phyloP scores from a whole-genome alignment of 768 basidiomycete species.

The Hortiboletus campestris region DNA sequence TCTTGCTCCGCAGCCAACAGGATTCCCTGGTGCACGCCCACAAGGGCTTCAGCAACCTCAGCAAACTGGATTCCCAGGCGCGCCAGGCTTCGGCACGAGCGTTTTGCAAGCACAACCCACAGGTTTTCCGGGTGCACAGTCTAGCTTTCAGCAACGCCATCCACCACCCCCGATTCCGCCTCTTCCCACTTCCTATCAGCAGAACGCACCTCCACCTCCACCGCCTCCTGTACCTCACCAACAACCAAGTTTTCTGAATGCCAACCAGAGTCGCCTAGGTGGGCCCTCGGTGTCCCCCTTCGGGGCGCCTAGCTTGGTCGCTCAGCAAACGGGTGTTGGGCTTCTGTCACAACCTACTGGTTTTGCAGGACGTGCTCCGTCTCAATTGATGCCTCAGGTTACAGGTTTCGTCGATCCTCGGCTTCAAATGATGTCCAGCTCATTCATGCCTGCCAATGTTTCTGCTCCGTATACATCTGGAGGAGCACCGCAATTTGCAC shows the following conservation, averaged over 20 bases:
- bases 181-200: conserved; percentile 61
- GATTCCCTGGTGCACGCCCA: conserved; percentile 37
- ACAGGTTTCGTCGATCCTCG: conserved; percentile 85
- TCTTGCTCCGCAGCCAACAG: conserved; percentile 64
- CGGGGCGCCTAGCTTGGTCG: conserved; percentile 7
- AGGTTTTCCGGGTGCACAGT: too few relatives aligned
- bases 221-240: conserved; percentile 35
- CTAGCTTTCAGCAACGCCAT: conserved; percentile 35
- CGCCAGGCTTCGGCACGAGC: too few relatives aligned
- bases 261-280: conserved; percentile 50
- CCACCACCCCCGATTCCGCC: conserved; percentile 62
- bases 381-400: conserved; percentile 63
- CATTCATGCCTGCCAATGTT: conserved; percentile 82
- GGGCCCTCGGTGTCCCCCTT: conserved; percentile 23
- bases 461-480: conserved; percentile 57
- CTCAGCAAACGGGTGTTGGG: conserved; percentile 25
- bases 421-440: conserved; percentile 83
- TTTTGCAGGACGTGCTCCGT: conserved; percentile 43
- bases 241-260: conserved; percentile 51
- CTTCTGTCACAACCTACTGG: conserved; percentile 39
- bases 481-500: conserved; percentile 61
- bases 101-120: too few relatives aligned
- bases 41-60: conserved; percentile 45
- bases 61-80: conserved; percentile 38
- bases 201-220: conserved; percentile 40